Evolutionary conservation across 768 basidiomycete genomes (phyloP), one percentile per base, ranked within the genome.

Genomic region (Tricholoma bakamatsutake): DNA sequence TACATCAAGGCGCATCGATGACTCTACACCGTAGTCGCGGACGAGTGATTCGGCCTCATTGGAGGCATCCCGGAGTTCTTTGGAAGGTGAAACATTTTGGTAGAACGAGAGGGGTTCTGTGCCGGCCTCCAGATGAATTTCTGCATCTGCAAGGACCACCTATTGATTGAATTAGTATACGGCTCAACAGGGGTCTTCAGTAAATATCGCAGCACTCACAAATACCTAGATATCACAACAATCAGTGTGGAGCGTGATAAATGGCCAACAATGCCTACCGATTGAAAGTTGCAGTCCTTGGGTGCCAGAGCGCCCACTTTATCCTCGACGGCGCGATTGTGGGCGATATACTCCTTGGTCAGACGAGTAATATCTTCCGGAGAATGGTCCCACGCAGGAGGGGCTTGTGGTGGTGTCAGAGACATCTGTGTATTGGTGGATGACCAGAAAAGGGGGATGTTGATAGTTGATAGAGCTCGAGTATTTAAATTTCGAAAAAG

Each of bases 51-150:
- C 88, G 2, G 87, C 85, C 39, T 80, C 79, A 54, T 83, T 90
- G 4, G 88, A 85, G 1, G 90, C 88, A 65, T 93, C 91, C 1
- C 92, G 81, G n/a, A 94, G 78, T 42, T 79, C 82, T 66, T 90
- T 85, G 54, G 77, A 74, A 1, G 83, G 73, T 27, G 89, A 87
- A 27, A 93, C 90, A 61, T 92, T 88, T 67, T 91, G 87, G 64
- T 92, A 88, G 70, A 95, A 94, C 0, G 76, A 70, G 17, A 90
- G 75, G 0, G 86, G 86, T 57, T 88, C 87, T 2, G 74, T 69
- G 33, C 73, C 66, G 7, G 66, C 58, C 46, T 83, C 79, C 24
- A 84, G 72, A 15, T 75, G 67, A 17, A 84, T 79, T 50, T 90
- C 87, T 10, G 78, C 80, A 21, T 75, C 63, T 0, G 85, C 80